Percentiles rank a stretch among this genome's conserved stretches.
Evolutionary conservation across 805 yeast species (phyloP).

Genomic region (Maudiozyma turicensis): DNA sequence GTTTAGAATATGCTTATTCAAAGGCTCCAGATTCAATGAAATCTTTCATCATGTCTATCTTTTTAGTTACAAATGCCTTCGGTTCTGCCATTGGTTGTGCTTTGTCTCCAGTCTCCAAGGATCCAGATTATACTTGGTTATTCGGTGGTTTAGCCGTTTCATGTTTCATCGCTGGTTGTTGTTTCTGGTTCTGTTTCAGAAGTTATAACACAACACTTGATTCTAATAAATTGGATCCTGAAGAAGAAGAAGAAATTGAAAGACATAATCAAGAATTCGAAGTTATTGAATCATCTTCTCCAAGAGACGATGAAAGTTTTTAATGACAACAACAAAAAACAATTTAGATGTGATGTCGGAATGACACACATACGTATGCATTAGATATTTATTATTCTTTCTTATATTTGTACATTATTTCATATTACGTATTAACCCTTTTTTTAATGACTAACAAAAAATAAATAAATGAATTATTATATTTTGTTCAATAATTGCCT

Average conservation of each 20-base stretch:
- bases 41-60: slow-evolving; percentile 39
- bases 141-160: slow-evolving; percentile 55
- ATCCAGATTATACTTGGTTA: slow-evolving; percentile 65
- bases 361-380: neutral
- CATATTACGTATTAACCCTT: neutral
- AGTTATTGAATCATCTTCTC: slow-evolving; percentile 2
- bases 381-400: neutral
- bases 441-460: neutral
- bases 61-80: slow-evolving; percentile 62
- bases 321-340: neutral
- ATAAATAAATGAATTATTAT: neutral
- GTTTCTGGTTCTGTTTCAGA: slow-evolving; percentile 53
- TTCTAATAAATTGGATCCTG: slow-evolving; percentile 30
- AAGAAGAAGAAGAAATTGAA: slow-evolving; percentile 8
- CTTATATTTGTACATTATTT: neutral
- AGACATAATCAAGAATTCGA: slow-evolving; percentile 5
- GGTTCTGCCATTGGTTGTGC: slow-evolving; percentile 75
- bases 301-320: neutral
- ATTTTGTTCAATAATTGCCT: neutral
- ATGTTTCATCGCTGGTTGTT: slow-evolving; percentile 47
- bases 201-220: slow-evolving; percentile 42
- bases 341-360: neutral
- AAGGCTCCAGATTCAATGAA: slow-evolving; percentile 59
- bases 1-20: slow-evolving; percentile 75
- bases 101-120: slow-evolving; percentile 51